phyloP scores from a whole-genome alignment of 306 rosid species.

The Psophocarpus tetragonolobus region DNA sequence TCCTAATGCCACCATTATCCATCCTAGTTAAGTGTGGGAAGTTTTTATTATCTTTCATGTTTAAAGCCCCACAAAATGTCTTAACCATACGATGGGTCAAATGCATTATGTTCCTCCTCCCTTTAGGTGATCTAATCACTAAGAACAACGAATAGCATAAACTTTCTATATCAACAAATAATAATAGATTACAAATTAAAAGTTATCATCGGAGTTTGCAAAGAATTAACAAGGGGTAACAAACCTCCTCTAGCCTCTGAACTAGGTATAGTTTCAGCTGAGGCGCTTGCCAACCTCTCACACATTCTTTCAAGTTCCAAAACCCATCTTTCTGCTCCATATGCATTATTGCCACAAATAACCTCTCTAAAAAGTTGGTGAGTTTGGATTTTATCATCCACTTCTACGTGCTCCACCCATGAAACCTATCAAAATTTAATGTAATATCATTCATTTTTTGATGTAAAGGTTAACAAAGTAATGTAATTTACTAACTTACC shows the following conservation, averaged over 20 bases:
- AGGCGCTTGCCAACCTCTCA: conserved; percentile 46
- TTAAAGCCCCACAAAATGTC: conserved; percentile 46
- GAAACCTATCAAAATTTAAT: conserved; percentile 46
- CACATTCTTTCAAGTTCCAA: conserved; percentile 67
- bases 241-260: conserved; percentile 46
- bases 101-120: conserved; percentile 47
- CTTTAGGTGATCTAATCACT: conserved; percentile 45
- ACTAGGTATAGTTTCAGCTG: conserved; percentile 10
- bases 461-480: not conserved
- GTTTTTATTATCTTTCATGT: conserved; percentile 49
- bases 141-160: not conserved
- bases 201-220: not conserved
- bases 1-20: conserved; percentile 41
- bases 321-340: conserved; percentile 78
- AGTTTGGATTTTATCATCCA: conserved; percentile 53
- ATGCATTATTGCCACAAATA: conserved; percentile 40
- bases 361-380: conserved; percentile 52
- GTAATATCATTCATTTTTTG: not conserved
- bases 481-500: not conserved
- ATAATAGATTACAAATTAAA: not conserved
- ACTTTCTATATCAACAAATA: not conserved
- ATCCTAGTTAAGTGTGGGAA: conserved; percentile 49
- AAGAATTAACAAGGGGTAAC: not conserved
- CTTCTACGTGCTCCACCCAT: conserved; percentile 81
- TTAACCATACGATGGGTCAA: conserved; percentile 64